phyloP scores from a whole-genome alignment of 208 protist species.

The Trypanosoma scelopori region DNA sequence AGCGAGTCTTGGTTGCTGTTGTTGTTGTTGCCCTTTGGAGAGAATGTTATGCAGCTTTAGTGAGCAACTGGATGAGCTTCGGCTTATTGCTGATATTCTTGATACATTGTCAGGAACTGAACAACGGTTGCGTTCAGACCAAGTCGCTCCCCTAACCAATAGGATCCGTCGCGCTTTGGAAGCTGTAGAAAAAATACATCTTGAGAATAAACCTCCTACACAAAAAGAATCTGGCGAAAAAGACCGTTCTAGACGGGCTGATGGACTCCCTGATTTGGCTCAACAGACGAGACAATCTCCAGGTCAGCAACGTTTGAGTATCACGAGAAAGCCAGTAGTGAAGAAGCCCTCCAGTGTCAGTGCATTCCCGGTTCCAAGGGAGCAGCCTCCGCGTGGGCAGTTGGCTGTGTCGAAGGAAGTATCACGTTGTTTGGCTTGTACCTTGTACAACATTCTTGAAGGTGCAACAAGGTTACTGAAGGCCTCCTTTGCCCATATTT shows the following conservation, averaged over 20 bases:
- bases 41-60: constrained; percentile 22
- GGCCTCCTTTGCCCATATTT: constrained; percentile 66
- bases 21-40: background rate
- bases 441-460: constrained; percentile 84
- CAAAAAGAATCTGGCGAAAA: constrained; percentile 22
- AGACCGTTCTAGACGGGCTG: constrained; percentile 16
- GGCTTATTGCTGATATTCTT: constrained; percentile 62
- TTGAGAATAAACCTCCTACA: background rate
- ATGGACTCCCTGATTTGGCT: constrained; percentile 26
- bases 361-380: constrained; percentile 41
- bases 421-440: constrained; percentile 48
- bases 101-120: constrained; percentile 40
- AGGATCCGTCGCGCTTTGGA: constrained; percentile 37
- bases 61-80: constrained; percentile 44
- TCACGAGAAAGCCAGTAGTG: constrained; percentile 20
- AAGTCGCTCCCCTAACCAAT: constrained; percentile 39
- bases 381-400: constrained; percentile 26
- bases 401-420: constrained; percentile 71
- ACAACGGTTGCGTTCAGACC: constrained; percentile 36
- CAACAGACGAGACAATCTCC: constrained; percentile 4
- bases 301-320: background rate
- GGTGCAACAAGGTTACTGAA: constrained; percentile 45
- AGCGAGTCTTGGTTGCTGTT: background rate
- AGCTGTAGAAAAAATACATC: constrained; percentile 12
- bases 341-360: constrained; percentile 48